Conservation (phyloP, 805 yeast genomes). For the Jamesozyma spencerorum region DNA sequence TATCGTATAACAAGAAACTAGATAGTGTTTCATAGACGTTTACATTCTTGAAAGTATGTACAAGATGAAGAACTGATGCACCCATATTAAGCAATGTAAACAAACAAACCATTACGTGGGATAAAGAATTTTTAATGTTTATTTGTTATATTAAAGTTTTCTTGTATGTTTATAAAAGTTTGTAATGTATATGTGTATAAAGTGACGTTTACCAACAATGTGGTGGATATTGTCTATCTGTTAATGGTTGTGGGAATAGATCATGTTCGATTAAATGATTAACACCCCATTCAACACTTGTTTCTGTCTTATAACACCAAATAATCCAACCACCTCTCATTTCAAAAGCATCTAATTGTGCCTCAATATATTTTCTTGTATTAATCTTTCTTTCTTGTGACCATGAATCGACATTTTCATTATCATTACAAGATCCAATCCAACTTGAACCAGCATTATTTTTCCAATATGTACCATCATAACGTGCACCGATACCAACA, state of each 20-base stretch:
- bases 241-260: conserved; percentile 74
- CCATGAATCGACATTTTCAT: conserved; percentile 46
- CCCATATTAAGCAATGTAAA: too few relatives aligned
- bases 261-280: conserved; percentile 45
- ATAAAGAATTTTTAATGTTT: too few relatives aligned
- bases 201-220: too few relatives aligned
- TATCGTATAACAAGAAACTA: too few relatives aligned
- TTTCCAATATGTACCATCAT: conserved; percentile 46
- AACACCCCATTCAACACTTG: conserved; percentile 79
- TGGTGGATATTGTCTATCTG: conserved; percentile 53
- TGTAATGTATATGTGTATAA: too few relatives aligned
- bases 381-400: conserved; percentile 44
- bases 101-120: too few relatives aligned
- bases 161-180: too few relatives aligned
- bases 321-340: conserved; percentile 78
- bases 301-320: conserved; percentile 91
- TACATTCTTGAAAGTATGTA: too few relatives aligned
- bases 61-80: too few relatives aligned
- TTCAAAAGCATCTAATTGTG: conserved; percentile 81
- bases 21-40: too few relatives aligned
- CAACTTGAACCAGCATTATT: conserved; percentile 27
- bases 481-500: conserved; percentile 73
- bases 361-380: conserved; percentile 70
- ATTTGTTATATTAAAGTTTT: neutral
- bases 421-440: conserved; percentile 55